A percentile compares a stretch with the other conserved stretches of the same genome.
phyloP scores from a whole-genome alignment of 257 asterid species.

The Penstemon eatonii region DNA sequence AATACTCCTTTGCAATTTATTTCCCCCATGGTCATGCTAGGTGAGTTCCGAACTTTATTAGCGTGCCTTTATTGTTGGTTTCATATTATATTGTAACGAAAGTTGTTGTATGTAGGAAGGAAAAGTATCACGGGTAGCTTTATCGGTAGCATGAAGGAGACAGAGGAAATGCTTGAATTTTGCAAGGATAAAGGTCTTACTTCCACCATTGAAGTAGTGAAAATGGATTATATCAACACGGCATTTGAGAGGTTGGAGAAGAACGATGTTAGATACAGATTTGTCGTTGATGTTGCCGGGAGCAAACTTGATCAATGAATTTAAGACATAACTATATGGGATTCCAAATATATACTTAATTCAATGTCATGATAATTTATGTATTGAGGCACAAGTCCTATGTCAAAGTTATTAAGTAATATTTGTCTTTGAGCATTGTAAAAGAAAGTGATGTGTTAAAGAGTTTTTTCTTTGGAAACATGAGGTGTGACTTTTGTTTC shows the following conservation, averaged over 20 bases:
- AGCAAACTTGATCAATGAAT: conserved; percentile 60
- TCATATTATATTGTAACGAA: neutral
- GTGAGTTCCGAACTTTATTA: conserved; percentile 41
- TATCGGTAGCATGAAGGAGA: conserved; percentile 85
- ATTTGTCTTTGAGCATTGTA: neutral
- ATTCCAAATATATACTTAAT: neutral
- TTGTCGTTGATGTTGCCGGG: conserved; percentile 88
- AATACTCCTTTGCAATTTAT: conserved; percentile 78
- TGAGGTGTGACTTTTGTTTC: conserved; percentile 17
- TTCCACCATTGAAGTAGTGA: conserved; percentile 77
- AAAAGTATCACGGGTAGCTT: conserved; percentile 85
- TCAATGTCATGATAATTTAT: neutral
- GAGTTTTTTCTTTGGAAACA: conserved; percentile 7
- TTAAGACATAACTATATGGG: neutral
- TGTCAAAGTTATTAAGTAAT: neutral
- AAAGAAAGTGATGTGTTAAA: neutral
- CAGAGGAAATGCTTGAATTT: conserved; percentile 81
- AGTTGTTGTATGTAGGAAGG: conserved; percentile 53
- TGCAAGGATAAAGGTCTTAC: conserved; percentile 75
- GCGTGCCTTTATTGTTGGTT: neutral
- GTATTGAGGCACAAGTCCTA: neutral
- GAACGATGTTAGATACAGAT: conserved; percentile 87
- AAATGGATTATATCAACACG: conserved; percentile 82
- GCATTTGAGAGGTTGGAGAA: conserved; percentile 88
- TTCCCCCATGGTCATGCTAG: conserved; percentile 87